Evolutionary conservation across 257 asterid genomes (phyloP).

Genomic region (Solanum chmielewskii): DNA sequence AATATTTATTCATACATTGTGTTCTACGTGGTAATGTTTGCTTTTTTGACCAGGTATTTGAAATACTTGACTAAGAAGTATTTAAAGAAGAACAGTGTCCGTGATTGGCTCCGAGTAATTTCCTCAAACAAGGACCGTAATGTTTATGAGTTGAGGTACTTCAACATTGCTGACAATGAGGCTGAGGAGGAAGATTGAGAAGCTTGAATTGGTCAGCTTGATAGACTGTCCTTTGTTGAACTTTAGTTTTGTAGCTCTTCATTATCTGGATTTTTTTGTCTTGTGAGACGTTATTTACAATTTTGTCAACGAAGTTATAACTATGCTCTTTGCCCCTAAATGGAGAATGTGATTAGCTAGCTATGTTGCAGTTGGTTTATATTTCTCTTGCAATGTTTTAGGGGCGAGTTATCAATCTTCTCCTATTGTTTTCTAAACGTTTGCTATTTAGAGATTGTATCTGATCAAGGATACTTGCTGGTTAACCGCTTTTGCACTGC

Average conservation of each 20-base stretch:
- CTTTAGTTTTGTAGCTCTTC: neutral
- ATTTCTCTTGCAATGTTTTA: neutral
- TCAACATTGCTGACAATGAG: slow-evolving; percentile 44
- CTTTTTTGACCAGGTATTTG: slow-evolving; percentile 14
- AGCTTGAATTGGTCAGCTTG: neutral
- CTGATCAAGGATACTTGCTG: neutral
- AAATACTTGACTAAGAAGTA: slow-evolving; percentile 43
- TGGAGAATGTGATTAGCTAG: neutral
- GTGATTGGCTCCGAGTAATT: slow-evolving; percentile 45
- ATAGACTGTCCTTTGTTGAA: neutral
- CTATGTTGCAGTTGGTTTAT: neutral
- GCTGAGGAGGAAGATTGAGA: slow-evolving; percentile 35
- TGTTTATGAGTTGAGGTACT: slow-evolving; percentile 40
- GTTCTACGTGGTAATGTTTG: neutral
- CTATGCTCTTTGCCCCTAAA: neutral
- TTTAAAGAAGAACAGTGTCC: slow-evolving; percentile 36
- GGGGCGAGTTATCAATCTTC: neutral
- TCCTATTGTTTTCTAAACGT: neutral
- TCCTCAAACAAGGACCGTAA: slow-evolving; percentile 38
- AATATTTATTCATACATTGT: neutral
- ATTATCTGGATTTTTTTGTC: neutral
- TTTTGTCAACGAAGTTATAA: neutral
- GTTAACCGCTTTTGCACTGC: neutral
- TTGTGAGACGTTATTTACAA: neutral
- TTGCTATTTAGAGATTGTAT: neutral